Evolutionary conservation across 495 filamentous ascomycete genomes (phyloP).

Genomic region (Lentithecium fluviatile): DNA sequence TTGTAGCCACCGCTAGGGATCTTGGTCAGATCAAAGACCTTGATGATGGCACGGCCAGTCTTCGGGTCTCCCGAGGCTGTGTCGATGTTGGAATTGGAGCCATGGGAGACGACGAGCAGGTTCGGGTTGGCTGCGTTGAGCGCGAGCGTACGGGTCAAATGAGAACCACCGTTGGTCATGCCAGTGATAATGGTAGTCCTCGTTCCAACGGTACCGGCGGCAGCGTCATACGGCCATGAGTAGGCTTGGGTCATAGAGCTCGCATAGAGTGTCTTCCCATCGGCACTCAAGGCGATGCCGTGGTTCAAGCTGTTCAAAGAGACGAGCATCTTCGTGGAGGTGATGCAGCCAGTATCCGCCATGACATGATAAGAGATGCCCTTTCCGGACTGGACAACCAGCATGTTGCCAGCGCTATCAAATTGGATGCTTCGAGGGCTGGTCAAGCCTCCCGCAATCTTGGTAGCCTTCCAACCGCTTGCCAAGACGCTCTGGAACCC

Average conservation of each 20-base stretch:
- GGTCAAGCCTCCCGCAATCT: conserved; percentile 29
- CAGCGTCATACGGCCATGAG: conserved; percentile 31
- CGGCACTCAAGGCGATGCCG: conserved; percentile 29
- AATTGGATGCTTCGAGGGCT: conserved; percentile 31
- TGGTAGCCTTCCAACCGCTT: conserved; percentile 32
- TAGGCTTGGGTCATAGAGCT: conserved; percentile 27
- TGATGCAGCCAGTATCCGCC: conserved; percentile 19
- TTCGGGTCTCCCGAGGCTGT: conserved; percentile 2
- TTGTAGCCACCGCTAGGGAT: conserved; percentile 27
- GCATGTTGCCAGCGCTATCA: conserved; percentile 32
- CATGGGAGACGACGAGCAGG: conserved; percentile 30
- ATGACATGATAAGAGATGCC: conserved; percentile 31
- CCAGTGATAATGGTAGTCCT: conserved; percentile 32
- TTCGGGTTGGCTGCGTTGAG: conserved; percentile 16
- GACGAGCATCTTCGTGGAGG: conserved; percentile 29
- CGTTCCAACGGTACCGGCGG: conserved; percentile 26
- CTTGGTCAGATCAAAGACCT: conserved; percentile 30
- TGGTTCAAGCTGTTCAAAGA: conserved; percentile 34
- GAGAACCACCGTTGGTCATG: conserved; percentile 28
- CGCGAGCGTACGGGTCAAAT: conserved; percentile 29
- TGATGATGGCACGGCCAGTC: conserved; percentile 29
- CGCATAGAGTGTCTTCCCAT: conserved; percentile 35
- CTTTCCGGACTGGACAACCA: conserved; percentile 31
- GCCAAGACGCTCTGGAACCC: conserved; percentile 19
- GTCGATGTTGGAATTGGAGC: conserved; percentile 33